Conservation (phyloP, 1,284 basidiomycete genomes). For the Naganishia sp. region DNA sequence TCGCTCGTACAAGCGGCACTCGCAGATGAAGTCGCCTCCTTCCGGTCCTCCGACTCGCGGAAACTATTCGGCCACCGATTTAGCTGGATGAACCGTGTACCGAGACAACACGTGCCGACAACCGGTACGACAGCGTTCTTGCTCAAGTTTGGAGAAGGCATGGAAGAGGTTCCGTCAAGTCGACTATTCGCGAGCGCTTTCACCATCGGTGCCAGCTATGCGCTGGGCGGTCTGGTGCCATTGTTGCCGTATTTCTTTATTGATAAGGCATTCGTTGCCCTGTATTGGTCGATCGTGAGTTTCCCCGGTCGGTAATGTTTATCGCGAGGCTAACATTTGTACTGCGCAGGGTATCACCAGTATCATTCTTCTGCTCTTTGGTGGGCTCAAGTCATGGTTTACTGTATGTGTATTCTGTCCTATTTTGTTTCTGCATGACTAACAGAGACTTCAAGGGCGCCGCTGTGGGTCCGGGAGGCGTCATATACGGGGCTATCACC, state of each 20-base stretch:
- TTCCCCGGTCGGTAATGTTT: slow-evolving; percentile 62
- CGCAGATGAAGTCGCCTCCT: slow-evolving; percentile 25
- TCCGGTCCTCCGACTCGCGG: slow-evolving; percentile 6
- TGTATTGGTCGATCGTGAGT: slow-evolving; percentile 40
- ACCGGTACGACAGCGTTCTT: slow-evolving; percentile 81
- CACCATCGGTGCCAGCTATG: slow-evolving; percentile 85
- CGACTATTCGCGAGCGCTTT: slow-evolving; percentile 78
- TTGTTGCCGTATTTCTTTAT: slow-evolving; percentile 90
- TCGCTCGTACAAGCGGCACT: slow-evolving; percentile 70
- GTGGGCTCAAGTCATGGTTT: slow-evolving; percentile 82
- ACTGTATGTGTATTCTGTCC: slow-evolving; percentile 55
- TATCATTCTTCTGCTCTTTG: slow-evolving; percentile 82
- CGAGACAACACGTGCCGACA: slow-evolving; percentile 37
- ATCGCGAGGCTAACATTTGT: slow-evolving; percentile 52
- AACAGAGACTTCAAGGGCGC: slow-evolving; percentile 59
- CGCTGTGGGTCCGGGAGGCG: slow-evolving; percentile 59
- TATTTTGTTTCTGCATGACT: not conserved
- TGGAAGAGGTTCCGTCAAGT: slow-evolving; percentile 78
- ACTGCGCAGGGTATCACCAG: slow-evolving; percentile 66
- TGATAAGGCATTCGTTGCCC: slow-evolving; percentile 53
- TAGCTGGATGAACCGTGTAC: slow-evolving; percentile 18
- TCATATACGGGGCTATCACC: slow-evolving; percentile 80
- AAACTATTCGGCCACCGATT: slow-evolving; percentile 13
- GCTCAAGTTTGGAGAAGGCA: slow-evolving; percentile 86
- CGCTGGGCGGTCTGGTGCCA: slow-evolving; percentile 77